Conservation (phyloP, 345 rosid genomes). For the Clarkia xantiana region DNA sequence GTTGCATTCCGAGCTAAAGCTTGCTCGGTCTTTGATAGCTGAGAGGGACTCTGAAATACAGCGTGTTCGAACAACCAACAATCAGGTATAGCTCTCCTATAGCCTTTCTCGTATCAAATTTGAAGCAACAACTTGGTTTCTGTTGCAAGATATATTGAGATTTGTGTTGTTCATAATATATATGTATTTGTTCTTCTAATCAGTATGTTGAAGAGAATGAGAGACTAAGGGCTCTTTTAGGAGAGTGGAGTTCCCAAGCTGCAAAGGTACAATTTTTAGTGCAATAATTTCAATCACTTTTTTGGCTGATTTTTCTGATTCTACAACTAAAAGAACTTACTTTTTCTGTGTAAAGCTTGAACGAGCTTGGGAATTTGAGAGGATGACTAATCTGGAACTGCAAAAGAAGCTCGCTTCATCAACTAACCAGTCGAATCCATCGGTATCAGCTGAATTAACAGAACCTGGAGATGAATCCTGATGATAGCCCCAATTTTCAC, state of each 20-base stretch:
- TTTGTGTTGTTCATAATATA: not conserved
- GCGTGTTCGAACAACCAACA: slow-evolving; percentile 56
- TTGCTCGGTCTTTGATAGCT: slow-evolving; percentile 78
- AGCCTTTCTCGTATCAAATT: too few species aligned
- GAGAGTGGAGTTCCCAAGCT: slow-evolving; percentile 86
- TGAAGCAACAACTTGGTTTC: too few species aligned
- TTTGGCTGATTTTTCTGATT: too few species aligned
- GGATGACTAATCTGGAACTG: slow-evolving; percentile 65
- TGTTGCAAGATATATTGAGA: not conserved
- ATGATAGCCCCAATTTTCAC: not conserved
- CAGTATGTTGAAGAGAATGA: slow-evolving; percentile 86
- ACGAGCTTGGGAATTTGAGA: slow-evolving; percentile 75
- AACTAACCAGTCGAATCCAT: slow-evolving; percentile 13
- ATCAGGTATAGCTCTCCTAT: slow-evolving; percentile 43
- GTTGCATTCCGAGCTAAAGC: slow-evolving; percentile 75
- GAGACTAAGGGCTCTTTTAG: slow-evolving; percentile 75
- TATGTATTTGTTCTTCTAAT: not conserved
- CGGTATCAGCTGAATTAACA: slow-evolving; percentile 13
- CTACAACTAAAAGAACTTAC: too few species aligned
- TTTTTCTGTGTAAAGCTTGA: slow-evolving; percentile 36
- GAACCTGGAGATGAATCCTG: slow-evolving; percentile 12
- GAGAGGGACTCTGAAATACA: slow-evolving; percentile 83
- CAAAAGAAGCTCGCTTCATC: slow-evolving; percentile 43
- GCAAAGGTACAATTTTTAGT: slow-evolving; percentile 46
- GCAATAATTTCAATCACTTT: not conserved